phyloP scores from a whole-genome alignment of 495 filamentous ascomycete species.

The Hypoxylon lenormandii region DNA sequence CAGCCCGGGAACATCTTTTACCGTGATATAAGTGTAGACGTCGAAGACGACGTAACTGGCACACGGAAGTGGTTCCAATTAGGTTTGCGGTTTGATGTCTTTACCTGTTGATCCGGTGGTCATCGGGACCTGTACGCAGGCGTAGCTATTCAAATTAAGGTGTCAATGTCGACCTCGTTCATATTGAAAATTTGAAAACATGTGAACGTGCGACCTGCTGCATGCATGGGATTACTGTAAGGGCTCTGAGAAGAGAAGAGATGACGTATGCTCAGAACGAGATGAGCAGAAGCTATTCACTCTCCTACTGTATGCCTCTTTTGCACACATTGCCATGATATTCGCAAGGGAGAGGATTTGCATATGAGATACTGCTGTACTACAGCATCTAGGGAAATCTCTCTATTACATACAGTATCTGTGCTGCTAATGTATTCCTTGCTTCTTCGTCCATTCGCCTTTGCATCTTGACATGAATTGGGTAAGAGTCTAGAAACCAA shows the following conservation, averaged over 20 bases:
- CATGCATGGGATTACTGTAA: constrained; percentile 9
- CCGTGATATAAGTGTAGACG: neutral
- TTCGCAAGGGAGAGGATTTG: no score
- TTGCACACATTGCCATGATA: no score
- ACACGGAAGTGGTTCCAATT: neutral
- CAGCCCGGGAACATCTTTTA: neutral
- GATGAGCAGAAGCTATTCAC: neutral
- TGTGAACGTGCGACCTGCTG: constrained; percentile 25
- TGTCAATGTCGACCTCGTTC: neutral
- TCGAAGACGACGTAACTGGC: constrained; percentile 6
- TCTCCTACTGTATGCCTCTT: neutral
- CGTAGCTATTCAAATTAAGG: neutral
- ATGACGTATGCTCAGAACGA: constrained; percentile 32
- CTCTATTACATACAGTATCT: no score
- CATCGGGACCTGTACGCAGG: constrained; percentile 6
- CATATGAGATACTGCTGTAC: no score
- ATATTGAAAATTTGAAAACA: constrained; percentile 13
- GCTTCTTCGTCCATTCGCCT: no score
- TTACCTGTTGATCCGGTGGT: neutral
- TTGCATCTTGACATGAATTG: neutral
- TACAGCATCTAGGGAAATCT: no score
- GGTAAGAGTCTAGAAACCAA: constrained; percentile 7
- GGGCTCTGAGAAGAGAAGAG: constrained; percentile 14
- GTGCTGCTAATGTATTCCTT: no score
- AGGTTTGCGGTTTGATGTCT: neutral